A percentile compares a stretch with the other conserved stretches of the same genome.
Evolutionary conservation across 2,329 filamentous ascomycete genomes (phyloP).

Genomic region (Penicillium decumbens): DNA sequence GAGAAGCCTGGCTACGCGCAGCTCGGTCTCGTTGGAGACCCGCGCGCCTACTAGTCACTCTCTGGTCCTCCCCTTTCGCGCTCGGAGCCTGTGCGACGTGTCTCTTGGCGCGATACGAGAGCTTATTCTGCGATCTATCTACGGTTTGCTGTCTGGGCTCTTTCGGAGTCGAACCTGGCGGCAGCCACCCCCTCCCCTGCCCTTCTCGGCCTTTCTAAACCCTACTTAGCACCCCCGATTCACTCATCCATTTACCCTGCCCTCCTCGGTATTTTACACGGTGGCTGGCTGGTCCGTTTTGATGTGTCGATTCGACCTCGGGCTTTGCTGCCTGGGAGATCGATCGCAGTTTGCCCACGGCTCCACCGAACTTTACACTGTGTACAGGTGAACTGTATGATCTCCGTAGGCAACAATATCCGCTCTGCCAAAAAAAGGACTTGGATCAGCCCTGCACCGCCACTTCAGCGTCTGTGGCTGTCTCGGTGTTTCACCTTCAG

Average conservation of each 20-base stretch:
- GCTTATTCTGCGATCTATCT: not conserved
- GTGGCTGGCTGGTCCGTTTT: constrained; percentile 1
- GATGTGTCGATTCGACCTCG: constrained; percentile 13
- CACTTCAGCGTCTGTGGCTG: not conserved
- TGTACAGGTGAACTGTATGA: not conserved
- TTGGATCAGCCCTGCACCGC: constrained; percentile 2
- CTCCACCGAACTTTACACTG: not conserved
- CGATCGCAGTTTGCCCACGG: not conserved
- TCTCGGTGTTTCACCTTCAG: not conserved
- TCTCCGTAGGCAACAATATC: not conserved
- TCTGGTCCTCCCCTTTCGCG: not conserved
- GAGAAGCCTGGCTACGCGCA: constrained; percentile 6
- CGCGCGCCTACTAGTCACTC: not conserved
- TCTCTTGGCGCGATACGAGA: not conserved
- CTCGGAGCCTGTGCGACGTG: not conserved
- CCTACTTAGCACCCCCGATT: not conserved
- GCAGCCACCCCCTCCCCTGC: constrained; percentile 1
- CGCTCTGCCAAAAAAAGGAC: not conserved
- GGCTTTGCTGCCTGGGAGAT: constrained; percentile 1
- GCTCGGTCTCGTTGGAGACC: not conserved
- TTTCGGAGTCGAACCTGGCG: not conserved
- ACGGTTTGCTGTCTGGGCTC: constrained; percentile 10
- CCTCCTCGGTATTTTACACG: not conserved
- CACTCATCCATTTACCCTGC: not conserved
- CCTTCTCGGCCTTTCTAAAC: not conserved